A percentile compares a stretch with the other conserved stretches of the same genome.
Evolutionary conservation across 2,329 filamentous ascomycete species (phyloP).

Genomic region (Colletotrichum sp.): DNA sequence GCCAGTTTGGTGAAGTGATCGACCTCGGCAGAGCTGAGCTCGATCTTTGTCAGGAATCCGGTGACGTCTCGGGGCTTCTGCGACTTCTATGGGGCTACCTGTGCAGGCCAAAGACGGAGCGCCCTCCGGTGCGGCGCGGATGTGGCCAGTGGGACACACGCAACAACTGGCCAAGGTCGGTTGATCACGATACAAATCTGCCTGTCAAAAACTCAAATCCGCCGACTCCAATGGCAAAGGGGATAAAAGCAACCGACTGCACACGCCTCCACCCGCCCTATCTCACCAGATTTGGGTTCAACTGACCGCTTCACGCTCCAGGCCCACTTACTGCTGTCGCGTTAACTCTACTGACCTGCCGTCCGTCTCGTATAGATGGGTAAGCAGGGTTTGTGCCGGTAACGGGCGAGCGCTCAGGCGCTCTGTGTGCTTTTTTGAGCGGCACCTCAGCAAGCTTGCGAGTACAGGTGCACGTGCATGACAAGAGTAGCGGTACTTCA

Average conservation of each 20-base stretch:
- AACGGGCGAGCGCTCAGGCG: background rate
- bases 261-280: background rate
- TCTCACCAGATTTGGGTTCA: background rate
- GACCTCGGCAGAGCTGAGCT: background rate
- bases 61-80: background rate
- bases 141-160: background rate
- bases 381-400: background rate
- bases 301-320: background rate
- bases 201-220: background rate
- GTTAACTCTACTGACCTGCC: background rate
- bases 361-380: constrained; percentile 10
- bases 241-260: background rate
- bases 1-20: background rate
- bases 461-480: background rate
- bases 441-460: background rate
- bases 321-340: background rate
- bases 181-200: background rate
- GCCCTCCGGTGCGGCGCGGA: background rate
- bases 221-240: background rate
- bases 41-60: background rate
- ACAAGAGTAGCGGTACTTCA: background rate
- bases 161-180: background rate
- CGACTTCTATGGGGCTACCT: background rate
- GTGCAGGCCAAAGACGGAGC: background rate
- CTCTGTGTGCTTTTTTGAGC: background rate